Base-by-base conservation (phyloP, 1,284 basidiomycete genomes). In the Ganoderma multipileum region DNA sequence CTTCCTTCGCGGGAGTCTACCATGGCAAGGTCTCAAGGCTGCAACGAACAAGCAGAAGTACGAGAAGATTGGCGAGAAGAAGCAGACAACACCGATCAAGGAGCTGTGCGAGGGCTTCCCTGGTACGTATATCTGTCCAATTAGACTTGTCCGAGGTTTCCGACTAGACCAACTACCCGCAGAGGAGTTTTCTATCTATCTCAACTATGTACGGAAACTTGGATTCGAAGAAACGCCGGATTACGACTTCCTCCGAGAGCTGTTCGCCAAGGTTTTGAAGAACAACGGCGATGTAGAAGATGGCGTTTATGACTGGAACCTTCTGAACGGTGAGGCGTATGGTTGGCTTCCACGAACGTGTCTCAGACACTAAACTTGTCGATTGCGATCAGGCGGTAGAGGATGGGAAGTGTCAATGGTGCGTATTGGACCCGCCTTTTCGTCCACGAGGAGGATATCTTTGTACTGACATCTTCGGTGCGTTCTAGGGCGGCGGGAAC, bases 41-140 rank as follows among this genome's bases (percentile, higher is more conserved):
- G 95, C 95, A 26, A 98, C 95, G 69, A 97, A 98, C 85, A 98
- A 98, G 86, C 95, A 97, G 83, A 98, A 98, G 86, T 98, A 98
- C 83, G 96, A 98, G 84, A 98, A 97, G 86, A 98, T 98, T 79
- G 96, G 96, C 71, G 96, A 98, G 85, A 98, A 98, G 90, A 98
- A 98, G 86, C 96, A 98, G 85, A 94, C 92, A 61, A 98, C 96
- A 23, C 92, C 94, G 14, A 97, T 98, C 81, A 96, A 95, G 80
- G 96, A 98, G 80, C 85, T 98, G 20, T 95, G 93, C 75, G 96
- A 98, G 74, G 93, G 94, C 55, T 96, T 94, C 83, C 96, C 96
- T 67, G 93, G 94, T 95, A 75, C 74, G 87, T 81, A 52, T 60
- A 60, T 67, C 26, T 44, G 36, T 72, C 39, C 58, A 68, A 59